Conservation (phyloP, 179 eudicot species). For the Silene coronaria region DNA sequence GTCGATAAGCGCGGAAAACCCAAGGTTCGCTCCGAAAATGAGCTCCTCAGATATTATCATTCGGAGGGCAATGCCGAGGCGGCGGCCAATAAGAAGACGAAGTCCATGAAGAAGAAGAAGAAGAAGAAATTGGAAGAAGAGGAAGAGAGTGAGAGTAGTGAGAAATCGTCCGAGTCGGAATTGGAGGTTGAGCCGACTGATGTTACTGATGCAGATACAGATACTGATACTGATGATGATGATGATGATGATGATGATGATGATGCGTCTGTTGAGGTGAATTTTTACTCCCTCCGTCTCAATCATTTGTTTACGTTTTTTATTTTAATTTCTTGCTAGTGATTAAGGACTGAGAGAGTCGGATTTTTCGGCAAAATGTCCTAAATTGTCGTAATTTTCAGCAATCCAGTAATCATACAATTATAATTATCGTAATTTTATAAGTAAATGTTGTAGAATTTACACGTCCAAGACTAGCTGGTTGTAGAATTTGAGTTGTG, state of each 20-base stretch:
- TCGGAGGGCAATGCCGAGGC: constrained; percentile 40
- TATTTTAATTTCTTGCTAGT: too few relatives aligned
- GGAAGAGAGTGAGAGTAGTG: constrained; percentile 16
- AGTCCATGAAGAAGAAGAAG: constrained; percentile 43
- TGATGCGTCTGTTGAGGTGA: constrained; percentile 43
- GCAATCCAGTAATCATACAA: too few relatives aligned
- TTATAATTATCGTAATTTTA: too few relatives aligned
- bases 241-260: constrained; percentile 40
- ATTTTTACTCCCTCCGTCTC: neutral
- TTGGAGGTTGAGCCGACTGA: constrained; percentile 27
- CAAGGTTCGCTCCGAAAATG: constrained; percentile 31
- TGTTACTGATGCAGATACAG: constrained; percentile 19
- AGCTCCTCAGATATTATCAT: constrained; percentile 51
- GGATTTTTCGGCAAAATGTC: too few relatives aligned
- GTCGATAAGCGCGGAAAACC: constrained; percentile 73
- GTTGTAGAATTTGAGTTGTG: neutral
- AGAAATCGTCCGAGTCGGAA: constrained; percentile 18
- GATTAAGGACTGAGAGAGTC: too few relatives aligned
- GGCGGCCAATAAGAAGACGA: neutral
- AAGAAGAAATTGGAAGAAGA: constrained; percentile 11
- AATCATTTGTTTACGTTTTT: too few relatives aligned
- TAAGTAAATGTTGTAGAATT: too few relatives aligned
- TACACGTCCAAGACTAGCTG: neutral
- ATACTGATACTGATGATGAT: constrained; percentile 24
- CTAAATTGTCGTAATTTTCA: too few relatives aligned